These are phyloP conservation scores for Xylaria sp. DNA, from an alignment of 2,329 filamentous ascomycete genomes.

Conservation along the genomic window DNA sequence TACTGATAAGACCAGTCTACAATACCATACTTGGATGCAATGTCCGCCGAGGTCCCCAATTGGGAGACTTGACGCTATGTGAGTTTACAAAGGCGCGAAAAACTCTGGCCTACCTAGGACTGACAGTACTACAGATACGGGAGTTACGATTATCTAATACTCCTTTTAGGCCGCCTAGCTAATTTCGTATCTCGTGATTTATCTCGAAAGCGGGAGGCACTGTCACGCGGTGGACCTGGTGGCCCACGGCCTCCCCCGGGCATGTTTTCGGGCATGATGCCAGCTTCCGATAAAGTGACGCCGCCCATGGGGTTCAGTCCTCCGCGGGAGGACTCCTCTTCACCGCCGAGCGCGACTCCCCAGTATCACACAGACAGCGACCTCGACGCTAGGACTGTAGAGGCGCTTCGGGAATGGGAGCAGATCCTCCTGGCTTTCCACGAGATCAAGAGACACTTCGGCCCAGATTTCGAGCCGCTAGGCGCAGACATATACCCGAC, in stretches of 20 bases:
- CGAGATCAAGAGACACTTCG: constrained; percentile 72
- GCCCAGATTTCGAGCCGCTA: constrained; percentile 80
- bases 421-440: constrained; percentile 77
- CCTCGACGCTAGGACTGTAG: constrained; percentile 71
- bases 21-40: constrained; percentile 83
- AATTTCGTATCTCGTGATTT: constrained; percentile 83
- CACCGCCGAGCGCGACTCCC: constrained; percentile 54
- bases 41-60: constrained; percentile 87
- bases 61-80: constrained; percentile 79
- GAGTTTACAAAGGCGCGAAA: constrained; percentile 49
- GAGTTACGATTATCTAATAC: constrained; percentile 86
- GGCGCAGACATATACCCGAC: constrained; percentile 72
- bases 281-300: constrained; percentile 61
- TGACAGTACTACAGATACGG: constrained; percentile 72
- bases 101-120: constrained; percentile 19
- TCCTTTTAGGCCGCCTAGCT: constrained; percentile 82
- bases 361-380: constrained; percentile 61
- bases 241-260: constrained; percentile 58
- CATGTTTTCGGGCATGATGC: constrained; percentile 67
- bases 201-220: constrained; percentile 77
- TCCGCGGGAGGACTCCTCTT: constrained; percentile 55
- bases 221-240: constrained; percentile 68
- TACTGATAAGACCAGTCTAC: constrained; percentile 67
- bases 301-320: constrained; percentile 67
- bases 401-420: constrained; percentile 83